Conservation (phyloP, 1,284 basidiomycete genomes). For the Rhodotorula sp. region DNA sequence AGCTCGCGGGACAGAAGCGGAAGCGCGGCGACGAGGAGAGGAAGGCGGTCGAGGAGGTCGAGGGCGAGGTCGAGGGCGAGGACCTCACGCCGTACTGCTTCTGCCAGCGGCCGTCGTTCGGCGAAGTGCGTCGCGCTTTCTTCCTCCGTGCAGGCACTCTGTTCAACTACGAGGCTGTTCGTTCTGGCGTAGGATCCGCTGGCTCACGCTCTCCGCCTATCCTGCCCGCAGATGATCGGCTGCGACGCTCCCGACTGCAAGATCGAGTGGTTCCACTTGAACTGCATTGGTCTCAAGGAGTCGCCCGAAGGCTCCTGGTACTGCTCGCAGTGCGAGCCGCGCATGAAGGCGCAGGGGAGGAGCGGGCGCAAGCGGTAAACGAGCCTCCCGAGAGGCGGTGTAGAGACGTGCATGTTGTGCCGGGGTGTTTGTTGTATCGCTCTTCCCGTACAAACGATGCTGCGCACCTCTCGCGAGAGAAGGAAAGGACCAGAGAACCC, state of each 20-base stretch:
- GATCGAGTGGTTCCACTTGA: slow-evolving; percentile 64
- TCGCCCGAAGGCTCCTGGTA: slow-evolving; percentile 78
- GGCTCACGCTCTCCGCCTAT: neutral
- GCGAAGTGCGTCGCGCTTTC: slow-evolving; percentile 39
- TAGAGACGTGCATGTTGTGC: neutral
- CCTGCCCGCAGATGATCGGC: slow-evolving; percentile 44
- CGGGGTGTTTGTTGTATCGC: neutral
- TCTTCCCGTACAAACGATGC: too few relatives aligned
- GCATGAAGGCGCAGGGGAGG: slow-evolving; percentile 21
- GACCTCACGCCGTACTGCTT: slow-evolving; percentile 47
- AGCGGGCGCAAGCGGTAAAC: slow-evolving; percentile 13
- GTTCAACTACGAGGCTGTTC: too few relatives aligned
- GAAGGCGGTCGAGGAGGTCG: slow-evolving; percentile 38
- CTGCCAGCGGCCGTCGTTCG: slow-evolving; percentile 46
- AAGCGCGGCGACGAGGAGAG: slow-evolving; percentile 35
- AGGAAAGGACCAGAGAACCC: neutral
- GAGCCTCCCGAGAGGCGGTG: neutral
- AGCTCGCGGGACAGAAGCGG: slow-evolving; percentile 30
- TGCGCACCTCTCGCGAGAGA: neutral
- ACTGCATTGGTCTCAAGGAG: slow-evolving; percentile 70
- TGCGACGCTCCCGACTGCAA: slow-evolving; percentile 46
- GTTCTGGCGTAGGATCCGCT: neutral
- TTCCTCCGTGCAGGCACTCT: neutral
- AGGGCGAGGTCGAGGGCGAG: slow-evolving; percentile 38
- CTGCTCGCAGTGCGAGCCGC: slow-evolving; percentile 64